Conservation (phyloP, 169 alveolate genomes). For the Plasmodium vinckei region DNA sequence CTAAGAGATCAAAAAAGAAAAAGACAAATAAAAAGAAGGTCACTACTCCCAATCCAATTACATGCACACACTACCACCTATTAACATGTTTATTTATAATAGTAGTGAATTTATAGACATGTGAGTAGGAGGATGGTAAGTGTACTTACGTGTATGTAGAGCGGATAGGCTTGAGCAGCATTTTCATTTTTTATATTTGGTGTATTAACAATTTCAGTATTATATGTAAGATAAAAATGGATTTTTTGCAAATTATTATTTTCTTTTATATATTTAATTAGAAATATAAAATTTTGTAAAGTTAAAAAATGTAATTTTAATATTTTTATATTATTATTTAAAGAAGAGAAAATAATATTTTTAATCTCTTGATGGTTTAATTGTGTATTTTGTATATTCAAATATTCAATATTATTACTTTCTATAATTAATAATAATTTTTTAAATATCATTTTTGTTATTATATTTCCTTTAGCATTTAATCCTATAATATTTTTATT, state of each 20-base stretch:
- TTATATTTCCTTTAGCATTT: constrained; percentile 46
- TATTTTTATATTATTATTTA: constrained; percentile 15
- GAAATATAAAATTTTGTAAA: constrained; percentile 13
- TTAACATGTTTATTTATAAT: no score
- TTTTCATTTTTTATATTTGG: constrained; percentile 21
- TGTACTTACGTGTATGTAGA: constrained; percentile 21
- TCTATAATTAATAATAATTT: constrained; percentile 52
- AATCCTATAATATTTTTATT: constrained; percentile 38
- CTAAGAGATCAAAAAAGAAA: neutral
- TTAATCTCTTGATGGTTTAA: constrained; percentile 46
- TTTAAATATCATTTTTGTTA: constrained; percentile 48
- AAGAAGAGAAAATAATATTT: constrained; percentile 39
- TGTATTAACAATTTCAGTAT: neutral
- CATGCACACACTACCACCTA: no score
- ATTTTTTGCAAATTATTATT: constrained; percentile 21
- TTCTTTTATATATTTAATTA: constrained; percentile 22
- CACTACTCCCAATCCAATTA: no score
- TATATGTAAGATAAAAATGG: constrained; percentile 13
- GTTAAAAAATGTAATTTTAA: constrained; percentile 36
- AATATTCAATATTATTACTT: constrained; percentile 27
- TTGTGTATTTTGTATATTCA: constrained; percentile 50
- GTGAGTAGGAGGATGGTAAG: no score
- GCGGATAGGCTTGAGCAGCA: neutral
- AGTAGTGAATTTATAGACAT: no score
- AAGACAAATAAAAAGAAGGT: no score